Conservation (phyloP, 495 filamentous ascomycete genomes). For the Xylaria venustula region DNA sequence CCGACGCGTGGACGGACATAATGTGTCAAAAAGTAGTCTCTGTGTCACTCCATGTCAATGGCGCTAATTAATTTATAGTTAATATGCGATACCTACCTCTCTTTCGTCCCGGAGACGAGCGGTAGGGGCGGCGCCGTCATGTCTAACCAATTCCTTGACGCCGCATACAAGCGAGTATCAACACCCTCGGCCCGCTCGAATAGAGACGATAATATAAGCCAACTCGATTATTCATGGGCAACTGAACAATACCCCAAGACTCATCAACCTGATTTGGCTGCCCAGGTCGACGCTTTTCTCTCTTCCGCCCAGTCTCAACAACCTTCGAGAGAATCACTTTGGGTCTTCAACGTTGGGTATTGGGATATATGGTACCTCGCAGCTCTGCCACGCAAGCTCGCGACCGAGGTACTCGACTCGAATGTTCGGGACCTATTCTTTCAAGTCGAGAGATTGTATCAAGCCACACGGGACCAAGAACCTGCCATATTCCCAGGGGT, state of each 20-base stretch:
- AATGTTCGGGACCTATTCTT: slow-evolving; percentile 34
- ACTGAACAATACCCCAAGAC: slow-evolving; percentile 29
- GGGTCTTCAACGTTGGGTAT: slow-evolving; percentile 45
- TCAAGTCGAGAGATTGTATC: slow-evolving; percentile 42
- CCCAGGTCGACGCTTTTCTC: slow-evolving; percentile 42
- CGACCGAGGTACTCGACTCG: slow-evolving; percentile 25
- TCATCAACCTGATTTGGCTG: slow-evolving; percentile 36
- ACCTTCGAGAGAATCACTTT: slow-evolving; percentile 40
- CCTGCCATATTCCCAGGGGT: slow-evolving; percentile 27
- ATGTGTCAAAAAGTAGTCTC: slow-evolving; percentile 9
- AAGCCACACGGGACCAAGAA: slow-evolving; percentile 28
- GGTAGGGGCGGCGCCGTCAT: slow-evolving; percentile 18
- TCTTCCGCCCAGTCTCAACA: slow-evolving; percentile 17
- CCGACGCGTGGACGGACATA: slow-evolving; percentile 11
- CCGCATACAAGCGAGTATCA: slow-evolving; percentile 21
- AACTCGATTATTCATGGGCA: slow-evolving; percentile 38
- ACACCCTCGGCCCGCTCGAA: not conserved
- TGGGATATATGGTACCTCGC: slow-evolving; percentile 51
- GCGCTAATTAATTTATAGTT: slow-evolving; percentile 28
- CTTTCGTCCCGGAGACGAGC: slow-evolving; percentile 29
- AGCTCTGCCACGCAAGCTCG: slow-evolving; percentile 34
- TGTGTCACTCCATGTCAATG: not conserved
- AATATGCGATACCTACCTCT: slow-evolving; percentile 30
- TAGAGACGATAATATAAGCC: slow-evolving; percentile 19
- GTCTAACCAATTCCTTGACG: slow-evolving; percentile 34